These are phyloP conservation scores for Podospora didyma DNA, from an alignment of 495 filamentous ascomycete genomes.

Conservation along the genomic window DNA sequence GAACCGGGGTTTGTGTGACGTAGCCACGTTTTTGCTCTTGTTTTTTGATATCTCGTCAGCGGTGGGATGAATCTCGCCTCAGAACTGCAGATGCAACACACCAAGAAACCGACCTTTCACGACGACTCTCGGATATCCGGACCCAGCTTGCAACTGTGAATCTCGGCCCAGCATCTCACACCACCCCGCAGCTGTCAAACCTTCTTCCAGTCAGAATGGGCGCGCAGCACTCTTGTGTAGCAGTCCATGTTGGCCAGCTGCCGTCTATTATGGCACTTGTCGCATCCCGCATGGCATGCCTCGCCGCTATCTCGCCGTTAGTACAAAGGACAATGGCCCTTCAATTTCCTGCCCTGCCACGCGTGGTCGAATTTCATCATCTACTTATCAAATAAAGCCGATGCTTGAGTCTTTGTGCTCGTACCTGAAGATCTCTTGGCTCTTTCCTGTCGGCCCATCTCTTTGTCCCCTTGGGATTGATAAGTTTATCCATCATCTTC, in stretches of 20 bases:
- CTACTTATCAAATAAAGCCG: not conserved
- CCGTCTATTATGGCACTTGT: not conserved
- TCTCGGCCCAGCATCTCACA: not conserved
- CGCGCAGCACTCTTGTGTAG: too few relatives aligned
- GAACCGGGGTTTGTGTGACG: too few relatives aligned
- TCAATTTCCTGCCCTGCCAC: not conserved
- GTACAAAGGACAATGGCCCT: not conserved
- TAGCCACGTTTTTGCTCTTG: too few relatives aligned
- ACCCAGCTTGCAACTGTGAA: too few relatives aligned
- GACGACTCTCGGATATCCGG: too few relatives aligned
- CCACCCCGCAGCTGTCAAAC: too few relatives aligned
- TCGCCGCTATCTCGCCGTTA: not conserved
- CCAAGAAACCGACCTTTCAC: too few relatives aligned
- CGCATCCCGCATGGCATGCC: not conserved
- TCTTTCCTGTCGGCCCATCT: not conserved
- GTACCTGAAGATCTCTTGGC: not conserved
- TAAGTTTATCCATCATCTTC: too few relatives aligned
- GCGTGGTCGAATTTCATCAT: not conserved
- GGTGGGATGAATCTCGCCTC: too few relatives aligned
- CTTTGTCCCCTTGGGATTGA: not conserved
- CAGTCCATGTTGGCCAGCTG: not conserved
- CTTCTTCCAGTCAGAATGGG: too few relatives aligned
- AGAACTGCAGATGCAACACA: too few relatives aligned
- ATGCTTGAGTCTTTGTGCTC: not conserved
- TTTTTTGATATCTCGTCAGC: too few relatives aligned